Conservation (phyloP, 352 stramenopile species). For the Phytophthora multivora region DNA sequence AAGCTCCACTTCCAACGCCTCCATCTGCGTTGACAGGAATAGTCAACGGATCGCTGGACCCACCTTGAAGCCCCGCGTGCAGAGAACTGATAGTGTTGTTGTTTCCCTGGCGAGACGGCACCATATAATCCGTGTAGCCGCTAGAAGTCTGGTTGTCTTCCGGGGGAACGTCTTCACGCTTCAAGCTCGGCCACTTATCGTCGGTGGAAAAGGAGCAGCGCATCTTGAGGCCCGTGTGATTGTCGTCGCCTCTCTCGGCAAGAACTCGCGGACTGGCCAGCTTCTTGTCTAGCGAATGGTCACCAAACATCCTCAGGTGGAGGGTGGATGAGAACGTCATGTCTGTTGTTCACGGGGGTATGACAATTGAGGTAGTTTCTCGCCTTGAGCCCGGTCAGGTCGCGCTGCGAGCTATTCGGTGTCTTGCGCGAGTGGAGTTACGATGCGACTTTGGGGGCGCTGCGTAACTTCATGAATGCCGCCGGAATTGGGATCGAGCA, state of each 20-base stretch:
- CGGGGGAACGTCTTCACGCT: constrained; percentile 20
- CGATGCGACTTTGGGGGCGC: constrained; percentile 20
- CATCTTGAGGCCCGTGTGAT: constrained; percentile 19
- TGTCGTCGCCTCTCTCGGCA: constrained; percentile 7
- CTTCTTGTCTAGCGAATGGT: constrained; percentile 36
- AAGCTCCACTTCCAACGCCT: constrained; percentile 7
- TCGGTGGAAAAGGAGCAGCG: constrained; percentile 26
- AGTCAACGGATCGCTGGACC: constrained; percentile 5
- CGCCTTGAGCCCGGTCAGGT: constrained; percentile 15
- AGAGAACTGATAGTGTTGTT: not conserved
- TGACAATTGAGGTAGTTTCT: constrained; percentile 23
- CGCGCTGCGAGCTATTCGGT: constrained; percentile 7
- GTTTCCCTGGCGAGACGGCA: not conserved
- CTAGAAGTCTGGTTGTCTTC: constrained; percentile 3
- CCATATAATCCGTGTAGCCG: constrained; percentile 4
- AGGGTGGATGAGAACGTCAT: constrained; percentile 44
- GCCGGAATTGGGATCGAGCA: constrained; percentile 26
- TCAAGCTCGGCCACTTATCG: constrained; percentile 31
- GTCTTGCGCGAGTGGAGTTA: constrained; percentile 17
- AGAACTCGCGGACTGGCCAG: constrained; percentile 18
- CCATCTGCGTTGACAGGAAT: constrained; percentile 15
- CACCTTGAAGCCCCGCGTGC: not conserved
- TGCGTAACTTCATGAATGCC: constrained; percentile 46
- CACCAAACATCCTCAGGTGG: constrained; percentile 30
- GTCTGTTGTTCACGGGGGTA: constrained; percentile 16